Base-by-base conservation (phyloP, 78 protist species). In the Dictyostelium brefeldianum region DNA sequence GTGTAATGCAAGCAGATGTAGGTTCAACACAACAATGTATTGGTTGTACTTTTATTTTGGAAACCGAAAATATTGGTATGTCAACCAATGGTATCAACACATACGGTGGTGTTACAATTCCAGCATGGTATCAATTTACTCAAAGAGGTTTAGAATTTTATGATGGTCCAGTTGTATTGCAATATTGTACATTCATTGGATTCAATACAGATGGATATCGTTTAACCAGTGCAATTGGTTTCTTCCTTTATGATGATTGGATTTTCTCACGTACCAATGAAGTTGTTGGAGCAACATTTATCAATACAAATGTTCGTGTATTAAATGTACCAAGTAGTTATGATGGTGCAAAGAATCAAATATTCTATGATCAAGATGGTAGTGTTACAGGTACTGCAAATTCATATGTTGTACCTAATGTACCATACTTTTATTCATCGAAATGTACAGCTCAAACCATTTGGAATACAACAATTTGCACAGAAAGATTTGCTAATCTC, bases 1-100 rank as follows among this genome's bases (percentile, higher is more conserved):
- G 93, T 77, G 84, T 77, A 0, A 87, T 87, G 93, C 93, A 70
- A 27, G 83, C 93, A 2, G 93, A 87, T 65, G 59, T 73, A 5
- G 93, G 93, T 14, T 71, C 78, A 47, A 53, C 74, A 48, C 93
- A 87, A 43, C 22, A 48, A 17, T 48, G 79, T 57, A 87, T 77
- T 25, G 84, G 84, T 14, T 77, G 80, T 36, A 77, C 64, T 1
- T 87, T 87, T 43, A 74, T 87, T 50, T 81, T 41, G 6, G 93
- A 87, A 15, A 62, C 93, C 17, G 93, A 77, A 11, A 87, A 87
- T 64, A 11, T 77, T 62, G 93, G 93, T 11, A 36, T 36, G 53
- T 5, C 75, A 18, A 59, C 70, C 46, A 47, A 78, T 47, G 83
- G 84, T 12, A 1, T 87, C 1, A 87, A 87, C 20, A 46, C 73